Percentiles rank a stretch among this genome's conserved stretches.
Evolutionary conservation across 2,329 filamentous ascomycete species (phyloP).

Genomic region (Didymella keratinophila): DNA sequence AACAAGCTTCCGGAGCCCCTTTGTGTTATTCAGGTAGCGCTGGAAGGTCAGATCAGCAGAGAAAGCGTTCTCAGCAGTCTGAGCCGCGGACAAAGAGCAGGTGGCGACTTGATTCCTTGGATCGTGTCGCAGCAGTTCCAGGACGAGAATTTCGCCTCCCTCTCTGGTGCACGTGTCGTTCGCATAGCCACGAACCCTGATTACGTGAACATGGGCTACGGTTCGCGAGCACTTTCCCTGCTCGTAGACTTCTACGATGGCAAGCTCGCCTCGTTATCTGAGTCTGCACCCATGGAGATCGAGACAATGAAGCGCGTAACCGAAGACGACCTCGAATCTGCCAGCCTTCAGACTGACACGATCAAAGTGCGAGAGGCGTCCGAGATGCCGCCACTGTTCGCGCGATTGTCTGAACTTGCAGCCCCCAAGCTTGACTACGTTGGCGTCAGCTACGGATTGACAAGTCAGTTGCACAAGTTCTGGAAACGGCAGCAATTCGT

Average conservation of each 20-base stretch:
- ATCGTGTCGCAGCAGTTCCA: slow-evolving; percentile 98
- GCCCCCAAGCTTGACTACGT: slow-evolving; percentile 87
- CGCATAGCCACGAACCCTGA: slow-evolving; percentile 97
- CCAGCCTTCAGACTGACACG: slow-evolving; percentile 82
- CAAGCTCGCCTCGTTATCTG: slow-evolving; percentile 84
- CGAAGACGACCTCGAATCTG: slow-evolving; percentile 79
- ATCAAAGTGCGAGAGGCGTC: slow-evolving; percentile 89
- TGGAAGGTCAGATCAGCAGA: slow-evolving; percentile 94
- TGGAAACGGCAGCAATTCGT: slow-evolving; percentile 90
- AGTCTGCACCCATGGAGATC: slow-evolving; percentile 66
- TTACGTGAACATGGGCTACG: slow-evolving; percentile 91
- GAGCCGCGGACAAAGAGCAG: slow-evolving; percentile 85
- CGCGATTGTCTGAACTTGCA: slow-evolving; percentile 82
- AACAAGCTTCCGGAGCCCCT: slow-evolving; percentile 88
- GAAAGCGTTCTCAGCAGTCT: slow-evolving; percentile 91
- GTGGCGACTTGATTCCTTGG: slow-evolving; percentile 96
- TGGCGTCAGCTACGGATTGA: slow-evolving; percentile 94
- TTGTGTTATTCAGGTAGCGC: slow-evolving; percentile 90
- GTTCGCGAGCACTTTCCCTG: slow-evolving; percentile 84
- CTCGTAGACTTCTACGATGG: slow-evolving; percentile 94
- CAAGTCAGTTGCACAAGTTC: slow-evolving; percentile 87
- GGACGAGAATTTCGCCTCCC: slow-evolving; percentile 91
- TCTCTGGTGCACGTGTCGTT: slow-evolving; percentile 91
- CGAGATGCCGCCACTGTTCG: slow-evolving; percentile 92
- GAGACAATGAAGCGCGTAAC: slow-evolving; percentile 78